These are phyloP conservation scores for Cercospora sojina DNA, from an alignment of 2,329 filamentous ascomycete species.

Conservation along the genomic window DNA sequence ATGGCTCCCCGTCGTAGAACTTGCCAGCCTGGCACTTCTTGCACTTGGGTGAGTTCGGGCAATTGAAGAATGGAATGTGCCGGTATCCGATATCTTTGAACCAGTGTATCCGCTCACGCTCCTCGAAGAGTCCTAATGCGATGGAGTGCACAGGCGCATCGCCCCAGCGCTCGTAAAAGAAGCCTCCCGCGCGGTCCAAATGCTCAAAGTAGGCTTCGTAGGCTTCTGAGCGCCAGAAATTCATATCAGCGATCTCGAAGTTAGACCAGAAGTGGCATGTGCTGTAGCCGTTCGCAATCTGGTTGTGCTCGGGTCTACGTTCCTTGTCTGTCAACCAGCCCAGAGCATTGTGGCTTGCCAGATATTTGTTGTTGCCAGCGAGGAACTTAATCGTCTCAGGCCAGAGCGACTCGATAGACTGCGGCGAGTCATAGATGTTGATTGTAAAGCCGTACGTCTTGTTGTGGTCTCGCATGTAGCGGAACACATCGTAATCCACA, in stretches of 20 bases:
- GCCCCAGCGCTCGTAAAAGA: constrained; percentile 98
- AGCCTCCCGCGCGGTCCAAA: constrained; percentile 87
- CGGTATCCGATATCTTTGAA: constrained; percentile 99
- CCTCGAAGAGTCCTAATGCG: constrained; percentile 86
- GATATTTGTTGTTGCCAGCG: constrained; percentile 70
- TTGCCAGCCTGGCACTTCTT: constrained; percentile 80
- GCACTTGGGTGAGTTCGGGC: constrained; percentile 93
- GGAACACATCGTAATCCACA: constrained; percentile 96
- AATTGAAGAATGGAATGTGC: constrained; percentile 98
- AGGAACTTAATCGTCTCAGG: constrained; percentile 94
- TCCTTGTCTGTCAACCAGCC: constrained; percentile 79
- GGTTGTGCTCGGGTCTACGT: constrained; percentile 74
- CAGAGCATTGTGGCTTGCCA: constrained; percentile 81
- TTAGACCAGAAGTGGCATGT: constrained; percentile 99
- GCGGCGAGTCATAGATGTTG: constrained; percentile 88
- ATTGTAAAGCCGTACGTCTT: constrained; percentile 99
- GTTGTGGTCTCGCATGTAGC: constrained; percentile 96
- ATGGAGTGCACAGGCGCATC: constrained; percentile 97
- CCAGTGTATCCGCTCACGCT: constrained; percentile 82
- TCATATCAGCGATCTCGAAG: constrained; percentile 92
- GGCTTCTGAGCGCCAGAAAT: constrained; percentile 83
- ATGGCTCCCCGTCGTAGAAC: constrained; percentile 84
- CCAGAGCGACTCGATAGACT: constrained; percentile 85
- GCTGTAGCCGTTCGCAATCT: constrained; percentile 85
- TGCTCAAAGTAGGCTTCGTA: constrained; percentile 98